Evolutionary conservation across 345 rosid species (phyloP).

Genomic region (Boechera retrofracta): DNA sequence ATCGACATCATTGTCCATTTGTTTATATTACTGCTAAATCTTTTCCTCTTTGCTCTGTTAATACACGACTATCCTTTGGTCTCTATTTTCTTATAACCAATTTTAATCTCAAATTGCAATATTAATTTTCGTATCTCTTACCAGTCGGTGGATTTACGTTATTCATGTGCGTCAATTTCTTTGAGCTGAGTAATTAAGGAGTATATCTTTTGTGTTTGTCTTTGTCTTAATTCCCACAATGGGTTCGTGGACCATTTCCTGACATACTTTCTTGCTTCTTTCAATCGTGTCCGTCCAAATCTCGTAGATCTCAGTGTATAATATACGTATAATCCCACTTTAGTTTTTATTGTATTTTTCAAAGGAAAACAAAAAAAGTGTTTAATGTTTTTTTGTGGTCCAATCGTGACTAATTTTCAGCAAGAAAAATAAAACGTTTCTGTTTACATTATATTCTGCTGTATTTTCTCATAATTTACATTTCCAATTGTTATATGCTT

Average conservation of each 20-base stretch:
- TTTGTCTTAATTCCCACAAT: slow-evolving; percentile 20
- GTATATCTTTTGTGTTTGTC: neutral
- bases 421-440: neutral
- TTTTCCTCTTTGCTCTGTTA: neutral
- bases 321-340: slow-evolving; percentile 25
- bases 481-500: neutral
- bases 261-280: slow-evolving; percentile 33
- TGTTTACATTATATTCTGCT: neutral
- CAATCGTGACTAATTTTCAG: neutral
- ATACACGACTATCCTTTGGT: neutral
- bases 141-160: slow-evolving; percentile 31
- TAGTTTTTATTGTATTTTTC: neutral
- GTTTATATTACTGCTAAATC: neutral
- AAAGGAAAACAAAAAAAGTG: neutral
- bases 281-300: slow-evolving; percentile 24
- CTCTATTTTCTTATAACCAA: neutral
- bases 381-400: neutral
- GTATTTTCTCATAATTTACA: neutral
- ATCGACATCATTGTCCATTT: neutral
- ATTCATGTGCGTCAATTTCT: slow-evolving; percentile 14
- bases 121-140: neutral
- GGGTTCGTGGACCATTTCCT: slow-evolving; percentile 42
- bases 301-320: slow-evolving; percentile 16
- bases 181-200: slow-evolving; percentile 15
- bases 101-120: neutral